A percentile compares a stretch with the other conserved stretches of the same genome.
These are phyloP conservation scores for Penicillium argentinense DNA, from an alignment of 495 filamentous ascomycete species.

Conservation along the genomic window DNA sequence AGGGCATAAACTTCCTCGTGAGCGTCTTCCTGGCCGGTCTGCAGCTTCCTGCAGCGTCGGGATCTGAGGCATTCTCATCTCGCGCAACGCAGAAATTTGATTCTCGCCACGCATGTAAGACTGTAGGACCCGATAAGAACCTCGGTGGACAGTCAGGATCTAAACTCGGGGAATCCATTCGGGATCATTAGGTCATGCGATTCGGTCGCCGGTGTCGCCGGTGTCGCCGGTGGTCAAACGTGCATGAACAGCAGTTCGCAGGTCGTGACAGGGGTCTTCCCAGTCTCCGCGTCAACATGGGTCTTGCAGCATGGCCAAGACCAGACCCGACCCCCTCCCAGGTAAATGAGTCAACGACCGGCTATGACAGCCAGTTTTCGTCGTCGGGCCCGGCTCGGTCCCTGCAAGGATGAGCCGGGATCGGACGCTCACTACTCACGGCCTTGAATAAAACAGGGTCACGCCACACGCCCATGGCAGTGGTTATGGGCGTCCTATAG, in stretches of 20 bases:
- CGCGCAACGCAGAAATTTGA: too few relatives aligned
- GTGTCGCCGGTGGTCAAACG: slow-evolving; percentile 4
- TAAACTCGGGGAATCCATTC: background rate
- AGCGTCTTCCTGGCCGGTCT: background rate
- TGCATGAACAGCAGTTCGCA: slow-evolving; percentile 30
- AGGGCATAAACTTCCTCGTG: slow-evolving; percentile 9
- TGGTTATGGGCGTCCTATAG: too few relatives aligned
- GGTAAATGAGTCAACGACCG: too few relatives aligned
- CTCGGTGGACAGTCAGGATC: background rate
- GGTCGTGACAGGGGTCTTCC: background rate
- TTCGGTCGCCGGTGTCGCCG: background rate
- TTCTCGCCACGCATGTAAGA: too few relatives aligned
- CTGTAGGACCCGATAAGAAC: too few relatives aligned
- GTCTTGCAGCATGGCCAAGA: slow-evolving; percentile 1
- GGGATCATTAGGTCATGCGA: background rate
- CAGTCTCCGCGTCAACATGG: background rate
- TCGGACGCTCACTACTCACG: too few relatives aligned
- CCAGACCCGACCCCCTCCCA: background rate
- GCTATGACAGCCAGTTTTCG: too few relatives aligned
- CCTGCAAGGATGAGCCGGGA: too few relatives aligned
- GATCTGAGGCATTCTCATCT: too few relatives aligned
- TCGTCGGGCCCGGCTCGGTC: too few relatives aligned
- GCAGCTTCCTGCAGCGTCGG: background rate
- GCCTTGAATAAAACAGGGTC: too few relatives aligned
- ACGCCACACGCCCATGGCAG: too few relatives aligned